phyloP scores from a whole-genome alignment of 2,329 filamentous ascomycete genomes.

The Talaromyces sp. region DNA sequence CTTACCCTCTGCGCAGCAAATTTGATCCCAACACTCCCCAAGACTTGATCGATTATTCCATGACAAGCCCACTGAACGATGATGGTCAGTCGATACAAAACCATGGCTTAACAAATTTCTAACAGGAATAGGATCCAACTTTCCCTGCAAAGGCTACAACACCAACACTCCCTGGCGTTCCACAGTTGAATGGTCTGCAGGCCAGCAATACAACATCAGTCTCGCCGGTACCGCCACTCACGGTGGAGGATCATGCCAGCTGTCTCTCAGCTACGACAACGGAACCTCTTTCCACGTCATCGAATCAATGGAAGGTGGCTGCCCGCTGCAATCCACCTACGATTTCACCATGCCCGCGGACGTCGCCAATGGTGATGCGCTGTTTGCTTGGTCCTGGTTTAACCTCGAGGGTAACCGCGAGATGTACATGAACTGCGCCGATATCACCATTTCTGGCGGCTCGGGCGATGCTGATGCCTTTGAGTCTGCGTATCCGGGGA shows the following conservation, averaged over 20 bases:
- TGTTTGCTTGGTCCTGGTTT: slow-evolving; percentile 74
- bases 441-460: slow-evolving; percentile 51
- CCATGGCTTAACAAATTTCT: neutral
- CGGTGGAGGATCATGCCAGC: slow-evolving; percentile 69
- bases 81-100: slow-evolving; percentile 1
- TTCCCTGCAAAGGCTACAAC: slow-evolving; percentile 68
- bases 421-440: slow-evolving; percentile 82
- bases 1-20: slow-evolving; percentile 48
- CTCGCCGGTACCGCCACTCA: slow-evolving; percentile 59
- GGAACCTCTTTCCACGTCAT: slow-evolving; percentile 65
- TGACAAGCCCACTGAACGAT: slow-evolving; percentile 57
- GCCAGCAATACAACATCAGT: slow-evolving; percentile 57
- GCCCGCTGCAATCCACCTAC: slow-evolving; percentile 49
- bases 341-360: slow-evolving; percentile 62
- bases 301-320: slow-evolving; percentile 55
- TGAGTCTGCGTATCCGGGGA: slow-evolving; percentile 2
- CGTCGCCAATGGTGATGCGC: slow-evolving; percentile 52
- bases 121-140: slow-evolving; percentile 51
- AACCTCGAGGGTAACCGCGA: slow-evolving; percentile 72
- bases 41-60: slow-evolving; percentile 60
- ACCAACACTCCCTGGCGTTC: slow-evolving; percentile 43
- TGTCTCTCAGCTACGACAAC: slow-evolving; percentile 67
- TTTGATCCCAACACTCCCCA: slow-evolving; percentile 37
- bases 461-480: slow-evolving; percentile 6
- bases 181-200: slow-evolving; percentile 57